Conservation (phyloP, 208 protist species). For the Endotrypanum monterogeii region DNA sequence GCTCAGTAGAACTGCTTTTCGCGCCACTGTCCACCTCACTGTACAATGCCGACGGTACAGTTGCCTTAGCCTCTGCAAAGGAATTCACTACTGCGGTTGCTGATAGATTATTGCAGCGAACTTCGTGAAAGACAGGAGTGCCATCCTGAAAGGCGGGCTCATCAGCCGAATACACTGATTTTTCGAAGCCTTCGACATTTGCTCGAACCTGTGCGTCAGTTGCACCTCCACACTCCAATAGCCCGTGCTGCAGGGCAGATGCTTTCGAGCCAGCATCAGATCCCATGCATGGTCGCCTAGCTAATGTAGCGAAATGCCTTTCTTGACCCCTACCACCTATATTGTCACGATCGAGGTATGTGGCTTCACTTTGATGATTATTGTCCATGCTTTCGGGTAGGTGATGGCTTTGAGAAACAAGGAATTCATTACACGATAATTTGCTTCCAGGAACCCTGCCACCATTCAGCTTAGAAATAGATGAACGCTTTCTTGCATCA, state of each 20-base stretch:
- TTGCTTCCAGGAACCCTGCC: neutral
- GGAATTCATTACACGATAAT: conserved; percentile 6
- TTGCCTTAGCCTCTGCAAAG: neutral
- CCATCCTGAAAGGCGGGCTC: neutral
- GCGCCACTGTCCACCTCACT: neutral
- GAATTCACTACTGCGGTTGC: neutral
- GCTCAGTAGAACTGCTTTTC: neutral
- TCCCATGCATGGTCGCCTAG: neutral
- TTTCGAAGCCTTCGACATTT: neutral
- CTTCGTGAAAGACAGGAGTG: neutral
- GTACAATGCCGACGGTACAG: neutral
- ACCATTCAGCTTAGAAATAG: neutral
- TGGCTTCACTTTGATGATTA: neutral
- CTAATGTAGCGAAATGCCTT: neutral
- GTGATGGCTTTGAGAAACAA: neutral
- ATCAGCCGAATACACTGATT: neutral
- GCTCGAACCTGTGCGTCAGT: neutral
- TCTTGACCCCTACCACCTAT: neutral
- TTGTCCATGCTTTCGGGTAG: neutral
- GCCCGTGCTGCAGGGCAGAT: neutral
- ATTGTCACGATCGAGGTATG: neutral
- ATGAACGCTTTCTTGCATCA: neutral
- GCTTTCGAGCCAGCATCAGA: neutral
- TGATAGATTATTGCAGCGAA: neutral
- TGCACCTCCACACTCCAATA: neutral